Evolutionary conservation across 371 early-diverging fungal genomes (phyloP).

Genomic region (Blakeslea trispora): DNA sequence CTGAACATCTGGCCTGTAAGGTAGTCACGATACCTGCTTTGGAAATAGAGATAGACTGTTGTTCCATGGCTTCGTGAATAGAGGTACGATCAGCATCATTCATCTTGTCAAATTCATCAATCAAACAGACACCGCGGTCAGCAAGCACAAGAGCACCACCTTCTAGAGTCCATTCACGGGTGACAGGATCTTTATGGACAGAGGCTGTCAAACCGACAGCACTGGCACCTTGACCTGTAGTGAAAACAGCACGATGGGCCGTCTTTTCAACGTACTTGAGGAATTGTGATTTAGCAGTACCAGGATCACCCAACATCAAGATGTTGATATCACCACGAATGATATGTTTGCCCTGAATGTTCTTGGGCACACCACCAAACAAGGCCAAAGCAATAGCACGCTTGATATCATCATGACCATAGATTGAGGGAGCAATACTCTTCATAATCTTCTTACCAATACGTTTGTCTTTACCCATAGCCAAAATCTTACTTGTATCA

Average conservation of each 20-base stretch:
- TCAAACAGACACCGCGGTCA: conserved; percentile 97
- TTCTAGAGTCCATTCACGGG: conserved; percentile 99
- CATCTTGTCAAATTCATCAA: conserved; percentile 99
- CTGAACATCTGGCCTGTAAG: conserved; percentile 94
- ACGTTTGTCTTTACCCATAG: conserved; percentile 77
- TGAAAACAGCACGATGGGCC: conserved; percentile 95
- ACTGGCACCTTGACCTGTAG: conserved; percentile 99
- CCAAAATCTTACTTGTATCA: conserved; percentile 84
- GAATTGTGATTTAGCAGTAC: conserved; percentile 99
- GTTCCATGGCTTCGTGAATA: conserved; percentile 99
- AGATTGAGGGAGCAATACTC: conserved; percentile 98
- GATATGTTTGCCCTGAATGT: conserved; percentile 89
- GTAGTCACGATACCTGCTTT: conserved; percentile 98
- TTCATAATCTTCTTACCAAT: conserved; percentile 90
- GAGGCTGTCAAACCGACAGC: conserved; percentile 99
- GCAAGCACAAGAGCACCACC: conserved; percentile 99
- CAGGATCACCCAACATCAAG: conserved; percentile 99
- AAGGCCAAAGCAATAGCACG: conserved; percentile 94
- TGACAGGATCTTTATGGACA: conserved; percentile 96
- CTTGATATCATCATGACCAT: conserved; percentile 98
- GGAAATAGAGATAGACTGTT: conserved; percentile 97
- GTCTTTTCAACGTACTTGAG: conserved; percentile 97
- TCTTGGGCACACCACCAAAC: conserved; percentile 98
- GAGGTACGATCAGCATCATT: conserved; percentile 76
- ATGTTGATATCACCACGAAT: conserved; percentile 99